Evolutionary conservation across 2,329 filamentous ascomycete genomes (phyloP), one percentile per base, ranked within the genome.

Genomic region (Ophiocordyceps camponoti-rufipedis): DNA sequence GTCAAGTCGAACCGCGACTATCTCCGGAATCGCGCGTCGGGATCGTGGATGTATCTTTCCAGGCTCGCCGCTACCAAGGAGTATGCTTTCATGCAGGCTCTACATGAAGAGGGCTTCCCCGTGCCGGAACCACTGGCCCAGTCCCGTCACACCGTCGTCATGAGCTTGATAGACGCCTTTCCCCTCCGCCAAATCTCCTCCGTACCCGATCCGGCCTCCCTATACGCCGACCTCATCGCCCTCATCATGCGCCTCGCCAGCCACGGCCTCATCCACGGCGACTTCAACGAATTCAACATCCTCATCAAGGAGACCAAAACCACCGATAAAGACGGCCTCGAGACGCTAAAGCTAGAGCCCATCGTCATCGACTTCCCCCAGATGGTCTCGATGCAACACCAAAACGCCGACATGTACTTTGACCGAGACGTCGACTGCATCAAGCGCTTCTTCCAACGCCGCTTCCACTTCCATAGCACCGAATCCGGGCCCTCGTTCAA

Each of bases 261-360:
- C 49, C 79, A 88, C 53, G 91, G 91, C 7, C 68, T 98, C 43
- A 98, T 98, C 49, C 91, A 98, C 59, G 91, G 91, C 50, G 91
- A 98, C 60, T 98, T 93, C 68, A 98, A 98, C 67, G 93, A 98
- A 62, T 98, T 98, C 72, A 98, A 98, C 61, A 89, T 98, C 51
- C 69, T 98, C 32, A 80, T 98, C 59, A 86, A 91, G 58, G 89
- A 96, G 60, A 76, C 71, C 46, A 67, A 59, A 45, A 53, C 54
- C 3, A 57, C 52, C 9, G 61, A 63, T 6, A 62, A 69, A 7
- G 58, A 69, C 54, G 58, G 60, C 2, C 51, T 60, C 40, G 64
- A 69, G 54, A 48, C 57, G 0, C 52, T 83, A 45, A 56, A 53
- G 14, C 67, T 94, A 28, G 78, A 76, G 7, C 91, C 91, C 1